A percentile compares a stretch with the other conserved stretches of the same genome.
Conservation (phyloP, 345 rosid genomes). For the Populus simonii region DNA sequence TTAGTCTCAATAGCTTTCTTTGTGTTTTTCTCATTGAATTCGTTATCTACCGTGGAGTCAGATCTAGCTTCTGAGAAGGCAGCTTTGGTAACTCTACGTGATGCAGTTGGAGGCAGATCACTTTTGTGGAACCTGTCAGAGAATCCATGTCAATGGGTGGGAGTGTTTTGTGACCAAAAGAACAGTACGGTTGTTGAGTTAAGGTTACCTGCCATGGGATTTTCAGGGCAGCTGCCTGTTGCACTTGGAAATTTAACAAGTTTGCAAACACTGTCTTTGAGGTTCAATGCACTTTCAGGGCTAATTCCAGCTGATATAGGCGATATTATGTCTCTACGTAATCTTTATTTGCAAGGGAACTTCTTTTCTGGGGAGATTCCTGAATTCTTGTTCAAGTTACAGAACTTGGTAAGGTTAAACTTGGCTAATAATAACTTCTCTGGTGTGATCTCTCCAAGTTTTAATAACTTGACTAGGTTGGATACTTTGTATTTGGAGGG, state of each 20-base stretch:
- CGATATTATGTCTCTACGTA: conserved; percentile 51
- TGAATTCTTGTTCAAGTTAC: conserved; percentile 29
- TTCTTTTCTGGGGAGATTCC: conserved; percentile 76
- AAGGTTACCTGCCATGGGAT: conserved; percentile 75
- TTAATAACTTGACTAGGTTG: conserved; percentile 35
- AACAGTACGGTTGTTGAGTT: conserved; percentile 46
- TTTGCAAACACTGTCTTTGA: conserved; percentile 60
- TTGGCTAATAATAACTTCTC: conserved; percentile 35
- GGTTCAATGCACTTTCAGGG: conserved; percentile 66
- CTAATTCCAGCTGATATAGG: conserved; percentile 67
- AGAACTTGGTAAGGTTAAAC: conserved; percentile 31
- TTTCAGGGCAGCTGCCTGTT: conserved; percentile 58
- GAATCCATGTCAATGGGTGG: conserved; percentile 45
- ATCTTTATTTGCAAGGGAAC: conserved; percentile 71
- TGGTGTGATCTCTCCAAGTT: conserved; percentile 29
- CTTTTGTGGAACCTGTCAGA: conserved; percentile 18
- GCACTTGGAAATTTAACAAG: conserved; percentile 70
- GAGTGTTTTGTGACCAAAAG: conserved; percentile 50
- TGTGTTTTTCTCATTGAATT: neutral
- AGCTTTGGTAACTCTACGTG: conserved; percentile 18
- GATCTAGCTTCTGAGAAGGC: conserved; percentile 28
- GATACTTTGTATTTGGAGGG: conserved; percentile 34
- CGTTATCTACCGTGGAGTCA: neutral
- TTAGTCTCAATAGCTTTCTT: neutral
- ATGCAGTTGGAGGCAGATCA: conserved; percentile 21